Percentiles rank a stretch among this genome's conserved stretches.
Evolutionary conservation across 2,329 filamentous ascomycete species (phyloP).

Genomic region (Paecilomyces sp.): DNA sequence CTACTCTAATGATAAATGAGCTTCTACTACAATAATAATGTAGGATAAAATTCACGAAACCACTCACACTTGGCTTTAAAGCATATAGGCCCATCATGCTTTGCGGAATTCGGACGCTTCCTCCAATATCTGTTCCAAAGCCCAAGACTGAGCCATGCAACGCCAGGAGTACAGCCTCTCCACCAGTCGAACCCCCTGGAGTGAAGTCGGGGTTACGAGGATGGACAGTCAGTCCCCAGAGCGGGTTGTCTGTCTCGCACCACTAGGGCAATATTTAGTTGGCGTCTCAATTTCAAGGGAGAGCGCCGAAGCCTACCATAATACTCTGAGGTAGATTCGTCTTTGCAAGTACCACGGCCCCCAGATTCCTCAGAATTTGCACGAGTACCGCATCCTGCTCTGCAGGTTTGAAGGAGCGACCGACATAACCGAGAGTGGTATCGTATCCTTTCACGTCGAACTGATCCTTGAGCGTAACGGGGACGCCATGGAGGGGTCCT

Average conservation of each 20-base stretch:
- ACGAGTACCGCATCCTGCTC: slow-evolving; percentile 44
- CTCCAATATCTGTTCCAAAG: slow-evolving; percentile 48
- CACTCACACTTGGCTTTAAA: slow-evolving; percentile 40
- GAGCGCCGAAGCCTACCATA: slow-evolving; percentile 32
- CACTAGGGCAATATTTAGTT: slow-evolving; percentile 28
- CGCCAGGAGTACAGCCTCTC: slow-evolving; percentile 36
- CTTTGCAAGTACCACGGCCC: slow-evolving; percentile 49
- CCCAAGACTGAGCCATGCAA: slow-evolving; percentile 39
- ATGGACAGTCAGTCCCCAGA: slow-evolving; percentile 46
- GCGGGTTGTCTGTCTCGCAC: slow-evolving; percentile 48
- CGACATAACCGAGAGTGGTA: slow-evolving; percentile 53
- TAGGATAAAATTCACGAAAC: background rate
- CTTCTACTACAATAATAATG: background rate
- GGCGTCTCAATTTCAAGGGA: background rate
- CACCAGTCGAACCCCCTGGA: slow-evolving; percentile 42
- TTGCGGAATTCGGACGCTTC: slow-evolving; percentile 44
- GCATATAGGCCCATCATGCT: slow-evolving; percentile 44
- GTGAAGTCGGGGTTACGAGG: slow-evolving; percentile 37
- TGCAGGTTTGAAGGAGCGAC: slow-evolving; percentile 43
- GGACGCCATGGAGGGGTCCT: slow-evolving; percentile 48
- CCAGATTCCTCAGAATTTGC: slow-evolving; percentile 41
- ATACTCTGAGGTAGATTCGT: slow-evolving; percentile 47
- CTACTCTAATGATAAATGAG: slow-evolving; percentile 37
- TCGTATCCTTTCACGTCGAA: slow-evolving; percentile 55
- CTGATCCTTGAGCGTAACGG: slow-evolving; percentile 54